Percentiles rank a stretch among this genome's conserved stretches.
phyloP scores from a whole-genome alignment of 2,329 filamentous ascomycete species.

The Talaromyces marneffei region DNA sequence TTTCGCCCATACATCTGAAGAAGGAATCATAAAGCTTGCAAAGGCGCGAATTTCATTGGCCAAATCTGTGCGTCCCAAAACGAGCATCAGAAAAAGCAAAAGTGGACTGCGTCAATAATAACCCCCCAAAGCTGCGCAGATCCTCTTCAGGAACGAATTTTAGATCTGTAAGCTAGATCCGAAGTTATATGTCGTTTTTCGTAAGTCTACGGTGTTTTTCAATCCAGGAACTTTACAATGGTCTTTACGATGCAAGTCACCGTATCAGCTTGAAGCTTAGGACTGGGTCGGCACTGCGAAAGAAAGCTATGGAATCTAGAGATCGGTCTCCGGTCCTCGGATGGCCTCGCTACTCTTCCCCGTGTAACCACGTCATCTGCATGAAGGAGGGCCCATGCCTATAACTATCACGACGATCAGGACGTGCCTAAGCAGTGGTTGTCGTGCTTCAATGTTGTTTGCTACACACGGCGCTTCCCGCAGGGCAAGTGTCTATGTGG shows the following conservation, averaged over 20 bases:
- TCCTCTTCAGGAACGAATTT: not conserved
- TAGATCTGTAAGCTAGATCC: not conserved
- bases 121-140: not conserved
- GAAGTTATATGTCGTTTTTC: not conserved
- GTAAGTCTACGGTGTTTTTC: not conserved
- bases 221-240: not conserved
- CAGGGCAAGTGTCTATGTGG: not conserved
- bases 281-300: too few relatives aligned
- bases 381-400: constrained; percentile 3
- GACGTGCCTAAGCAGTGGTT: not conserved
- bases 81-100: not conserved
- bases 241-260: too few relatives aligned
- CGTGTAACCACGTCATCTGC: constrained; percentile 10
- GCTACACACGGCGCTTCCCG: not conserved
- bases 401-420: constrained; percentile 1
- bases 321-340: not conserved
- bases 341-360: not conserved
- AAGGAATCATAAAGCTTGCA: not conserved
- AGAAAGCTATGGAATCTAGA: too few relatives aligned
- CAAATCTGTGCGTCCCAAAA: not conserved
- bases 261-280: too few relatives aligned
- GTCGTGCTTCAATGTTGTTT: not conserved
- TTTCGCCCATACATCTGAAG: not conserved
- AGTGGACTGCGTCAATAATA: not conserved
- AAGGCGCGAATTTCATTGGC: not conserved